phyloP scores from a whole-genome alignment of 345 rosid genomes.

The Acer negundo region DNA sequence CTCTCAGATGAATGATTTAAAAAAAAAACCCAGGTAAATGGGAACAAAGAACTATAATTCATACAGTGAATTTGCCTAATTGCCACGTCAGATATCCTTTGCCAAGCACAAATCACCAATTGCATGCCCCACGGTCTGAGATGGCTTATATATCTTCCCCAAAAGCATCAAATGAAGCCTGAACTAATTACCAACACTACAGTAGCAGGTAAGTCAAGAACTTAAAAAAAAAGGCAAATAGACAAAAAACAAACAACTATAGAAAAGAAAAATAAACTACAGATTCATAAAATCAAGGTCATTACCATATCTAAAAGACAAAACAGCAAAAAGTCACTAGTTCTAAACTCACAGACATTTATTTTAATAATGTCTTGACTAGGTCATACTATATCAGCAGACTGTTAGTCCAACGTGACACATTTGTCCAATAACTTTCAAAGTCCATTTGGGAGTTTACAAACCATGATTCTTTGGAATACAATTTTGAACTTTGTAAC shows the following conservation, averaged over 20 bases:
- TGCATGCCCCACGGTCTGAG: conserved; percentile 16
- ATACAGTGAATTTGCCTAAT: conserved; percentile 19
- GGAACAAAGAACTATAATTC: background rate
- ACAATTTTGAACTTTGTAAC: background rate
- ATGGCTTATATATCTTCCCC: conserved; percentile 28
- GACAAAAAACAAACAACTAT: background rate
- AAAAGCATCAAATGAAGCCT: conserved; percentile 24
- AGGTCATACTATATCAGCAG: background rate
- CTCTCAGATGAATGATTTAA: background rate
- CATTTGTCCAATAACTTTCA: conserved; percentile 17
- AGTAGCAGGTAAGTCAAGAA: conserved; percentile 20
- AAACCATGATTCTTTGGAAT: conserved; percentile 25
- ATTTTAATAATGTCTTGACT: conserved; percentile 5
- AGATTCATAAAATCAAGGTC: conserved; percentile 4
- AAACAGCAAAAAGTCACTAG: background rate
- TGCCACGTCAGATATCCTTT: conserved; percentile 18
- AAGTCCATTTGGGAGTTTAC: conserved; percentile 38
- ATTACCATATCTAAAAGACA: conserved; percentile 5
- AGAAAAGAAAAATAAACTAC: background rate
- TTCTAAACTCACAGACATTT: conserved; percentile 12
- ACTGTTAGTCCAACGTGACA: conserved; percentile 4
- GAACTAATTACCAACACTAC: conserved; percentile 29
- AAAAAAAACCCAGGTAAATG: background rate
- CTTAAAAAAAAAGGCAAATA: conserved; percentile 8
- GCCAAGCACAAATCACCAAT: conserved; percentile 19